Evolutionary conservation across 148 eudicot species (phyloP).

Genomic region (Rhododendron griersonianum): DNA sequence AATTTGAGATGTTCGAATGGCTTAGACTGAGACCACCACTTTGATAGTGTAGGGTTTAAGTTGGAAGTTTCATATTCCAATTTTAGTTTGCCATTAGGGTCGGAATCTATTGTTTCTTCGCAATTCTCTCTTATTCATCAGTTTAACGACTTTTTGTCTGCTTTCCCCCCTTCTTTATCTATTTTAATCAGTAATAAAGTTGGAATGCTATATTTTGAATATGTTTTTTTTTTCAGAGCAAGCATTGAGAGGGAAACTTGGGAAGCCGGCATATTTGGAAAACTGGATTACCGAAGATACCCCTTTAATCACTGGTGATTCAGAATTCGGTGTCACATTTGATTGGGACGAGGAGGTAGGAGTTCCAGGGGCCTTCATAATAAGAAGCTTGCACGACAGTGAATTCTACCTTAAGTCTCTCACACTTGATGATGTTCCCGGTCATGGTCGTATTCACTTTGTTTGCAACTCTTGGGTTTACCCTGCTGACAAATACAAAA

Average conservation of each 20-base stretch:
- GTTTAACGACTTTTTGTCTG: not conserved
- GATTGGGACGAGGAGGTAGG: constrained; percentile 63
- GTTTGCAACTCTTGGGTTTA: constrained; percentile 81
- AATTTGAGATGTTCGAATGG: not conserved
- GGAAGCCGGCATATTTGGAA: constrained; percentile 40
- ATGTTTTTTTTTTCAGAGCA: constrained; percentile 2
- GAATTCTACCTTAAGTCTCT: constrained; percentile 73
- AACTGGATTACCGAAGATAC: constrained; percentile 44
- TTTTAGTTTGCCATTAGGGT: not conserved
- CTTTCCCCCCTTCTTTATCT: not conserved
- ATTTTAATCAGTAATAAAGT: not conserved
- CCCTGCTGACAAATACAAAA: constrained; percentile 40
- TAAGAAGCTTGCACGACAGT: constrained; percentile 51
- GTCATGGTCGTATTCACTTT: constrained; percentile 51
- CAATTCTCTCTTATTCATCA: not conserved
- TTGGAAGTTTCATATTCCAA: not conserved
- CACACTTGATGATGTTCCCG: constrained; percentile 55
- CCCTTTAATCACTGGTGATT: constrained; percentile 40
- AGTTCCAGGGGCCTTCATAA: constrained; percentile 68
- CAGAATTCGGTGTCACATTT: constrained; percentile 35
- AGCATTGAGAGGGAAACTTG: constrained; percentile 28
- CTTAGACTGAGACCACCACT: not conserved
- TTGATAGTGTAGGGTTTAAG: not conserved
- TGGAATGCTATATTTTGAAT: not conserved
- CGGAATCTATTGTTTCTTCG: not conserved